phyloP scores from a whole-genome alignment of 371 early-diverging fungal genomes.

The Syncephalastrum racemosum region DNA sequence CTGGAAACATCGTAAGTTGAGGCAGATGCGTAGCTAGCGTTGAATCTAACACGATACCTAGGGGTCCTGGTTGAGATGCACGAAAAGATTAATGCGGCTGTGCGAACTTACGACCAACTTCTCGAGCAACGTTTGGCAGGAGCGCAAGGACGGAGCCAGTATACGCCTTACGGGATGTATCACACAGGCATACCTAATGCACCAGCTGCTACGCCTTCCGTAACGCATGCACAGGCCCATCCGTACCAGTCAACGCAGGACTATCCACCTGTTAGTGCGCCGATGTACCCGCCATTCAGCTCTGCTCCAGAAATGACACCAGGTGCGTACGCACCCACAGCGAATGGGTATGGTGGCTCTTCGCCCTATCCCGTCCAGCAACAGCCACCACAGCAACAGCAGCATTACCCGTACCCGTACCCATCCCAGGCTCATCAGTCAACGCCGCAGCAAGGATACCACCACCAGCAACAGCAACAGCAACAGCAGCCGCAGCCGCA shows the following conservation, averaged over 20 bases:
- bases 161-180: conserved; percentile 3
- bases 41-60: background rate
- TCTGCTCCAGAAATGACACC: background rate
- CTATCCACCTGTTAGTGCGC: conserved; percentile 1
- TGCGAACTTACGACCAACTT: conserved; percentile 81
- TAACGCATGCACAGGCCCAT: background rate
- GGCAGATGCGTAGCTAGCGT: background rate
- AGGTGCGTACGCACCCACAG: background rate
- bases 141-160: conserved; percentile 10
- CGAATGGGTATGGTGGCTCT: conserved; percentile 2
- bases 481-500: conserved; percentile 14
- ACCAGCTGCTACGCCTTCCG: conserved; percentile 2
- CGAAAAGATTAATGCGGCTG: conserved; percentile 78
- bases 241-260: conserved; percentile 4
- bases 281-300: background rate
- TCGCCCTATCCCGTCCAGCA: conserved; percentile 1
- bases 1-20: conserved; percentile 58
- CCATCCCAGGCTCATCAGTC: conserved; percentile 19
- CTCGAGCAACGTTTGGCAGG: conserved; percentile 68
- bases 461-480: conserved; percentile 12
- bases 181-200: conserved; percentile 2
- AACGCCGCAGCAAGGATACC: conserved; percentile 16
- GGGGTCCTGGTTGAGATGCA: conserved; percentile 67
- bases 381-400: conserved; percentile 8
- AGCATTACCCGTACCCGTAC: conserved; percentile 5